Base-by-base conservation (phyloP, 2,329 filamentous ascomycete genomes). In the Diplodia seriata region DNA sequence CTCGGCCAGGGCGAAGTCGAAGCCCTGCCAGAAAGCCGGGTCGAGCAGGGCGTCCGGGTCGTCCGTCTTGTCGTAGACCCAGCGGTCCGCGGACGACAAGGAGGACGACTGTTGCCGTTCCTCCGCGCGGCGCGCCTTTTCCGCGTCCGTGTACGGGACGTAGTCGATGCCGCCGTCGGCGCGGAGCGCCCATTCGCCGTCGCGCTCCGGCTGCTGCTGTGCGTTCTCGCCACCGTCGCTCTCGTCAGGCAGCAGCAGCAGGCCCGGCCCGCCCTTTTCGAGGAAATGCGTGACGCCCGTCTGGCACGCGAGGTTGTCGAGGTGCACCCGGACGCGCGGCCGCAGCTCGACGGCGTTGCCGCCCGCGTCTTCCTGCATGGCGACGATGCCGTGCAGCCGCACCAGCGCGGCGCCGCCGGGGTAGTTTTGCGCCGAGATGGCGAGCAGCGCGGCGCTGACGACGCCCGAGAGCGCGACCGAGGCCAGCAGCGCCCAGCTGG, bases 351-450 rank as follows among this genome's bases (percentile, higher is more conserved):
- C 7, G 40, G 18, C 15, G 18, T 7, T 18, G 31, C 23, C 2
- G 1, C 6, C 31, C 8, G 33, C 33, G 33, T 36, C 70, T 31
- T 72, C 18, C 5, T 70, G 69, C 43, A 71, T 70, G 0, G 70
- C 23, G 14, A 74, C 70, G 9, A 73, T 51, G 29, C 71, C 68
- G 69, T 84, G 81, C 1, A 85, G 77, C 12, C 74, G 72, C 29
- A 74, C 73, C 11, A 98, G 83, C 2, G 94, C 95, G 69, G 91
- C 87, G 26, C 92, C 95, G 57, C 95, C 95, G 1, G 95, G 95
- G 76, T 99, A 99, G 80, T 97, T 99, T 68, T 96, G 87, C 15
- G 91, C 90, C 0, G 93, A 97, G 69, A 96, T 82, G 33, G 90
- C 85, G 1, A 97, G 87, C 80, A 97, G 87, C 38, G 81, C 85